Conservation (phyloP, 352 stramenopile species). For the Phytophthora brassicae region DNA sequence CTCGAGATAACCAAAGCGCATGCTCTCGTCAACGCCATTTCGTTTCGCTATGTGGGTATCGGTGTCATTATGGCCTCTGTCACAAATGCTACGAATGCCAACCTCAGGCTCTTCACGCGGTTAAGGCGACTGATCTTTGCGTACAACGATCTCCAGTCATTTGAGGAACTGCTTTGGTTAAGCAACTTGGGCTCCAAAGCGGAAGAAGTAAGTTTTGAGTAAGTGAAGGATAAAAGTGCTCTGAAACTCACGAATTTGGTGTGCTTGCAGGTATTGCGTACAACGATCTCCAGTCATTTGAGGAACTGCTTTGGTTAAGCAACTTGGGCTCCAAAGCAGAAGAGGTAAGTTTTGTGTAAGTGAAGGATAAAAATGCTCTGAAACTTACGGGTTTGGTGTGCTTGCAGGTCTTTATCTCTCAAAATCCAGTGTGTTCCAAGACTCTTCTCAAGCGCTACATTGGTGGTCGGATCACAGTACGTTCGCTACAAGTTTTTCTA, state of each 20-base stretch:
- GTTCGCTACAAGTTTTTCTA: conserved; percentile 3
- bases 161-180: conserved; percentile 71
- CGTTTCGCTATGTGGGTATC: conserved; percentile 63
- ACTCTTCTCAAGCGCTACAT: conserved; percentile 59
- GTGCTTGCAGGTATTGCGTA: too few species aligned
- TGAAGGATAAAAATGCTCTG: too few species aligned
- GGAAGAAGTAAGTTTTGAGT: conserved; percentile 54
- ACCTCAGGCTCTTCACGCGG: conserved; percentile 63
- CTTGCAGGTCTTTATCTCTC: conserved; percentile 56
- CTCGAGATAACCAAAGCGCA: conserved; percentile 63
- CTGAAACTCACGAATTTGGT: too few species aligned
- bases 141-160: conserved; percentile 66
- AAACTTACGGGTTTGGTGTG: background rate
- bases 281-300: conserved; percentile 67
- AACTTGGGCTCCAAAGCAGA: conserved; percentile 56
- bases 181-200: conserved; percentile 46
- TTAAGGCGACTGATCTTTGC: conserved; percentile 60
- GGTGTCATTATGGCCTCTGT: conserved; percentile 41
- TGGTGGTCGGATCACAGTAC: conserved; percentile 49
- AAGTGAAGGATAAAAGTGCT: too few species aligned
- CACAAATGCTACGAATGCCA: conserved; percentile 31
- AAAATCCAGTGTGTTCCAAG: conserved; percentile 61
- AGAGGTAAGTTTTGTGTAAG: conserved; percentile 45
- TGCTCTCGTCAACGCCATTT: conserved; percentile 55
- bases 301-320: conserved; percentile 64